These are phyloP conservation scores for Microthlaspi erraticum DNA, from an alignment of 345 rosid genomes.

Conservation along the genomic window DNA sequence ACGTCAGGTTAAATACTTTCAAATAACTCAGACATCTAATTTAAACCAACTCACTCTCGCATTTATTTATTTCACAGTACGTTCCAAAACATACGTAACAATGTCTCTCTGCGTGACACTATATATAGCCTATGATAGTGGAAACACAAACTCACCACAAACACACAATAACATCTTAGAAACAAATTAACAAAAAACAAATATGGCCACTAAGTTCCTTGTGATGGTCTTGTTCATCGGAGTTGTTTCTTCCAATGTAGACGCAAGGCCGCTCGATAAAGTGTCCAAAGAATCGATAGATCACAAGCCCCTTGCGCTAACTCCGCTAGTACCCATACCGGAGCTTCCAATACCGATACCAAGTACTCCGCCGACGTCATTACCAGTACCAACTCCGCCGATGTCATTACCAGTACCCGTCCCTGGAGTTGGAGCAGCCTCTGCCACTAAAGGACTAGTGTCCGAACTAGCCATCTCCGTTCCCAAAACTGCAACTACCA, in stretches of 20 bases:
- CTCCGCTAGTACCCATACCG: not conserved
- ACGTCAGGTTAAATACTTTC: constrained; percentile 21
- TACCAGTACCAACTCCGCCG: not conserved
- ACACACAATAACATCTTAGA: not conserved
- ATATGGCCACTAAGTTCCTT: constrained; percentile 5
- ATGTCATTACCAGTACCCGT: not conserved
- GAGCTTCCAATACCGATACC: not conserved
- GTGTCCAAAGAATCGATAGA: not conserved
- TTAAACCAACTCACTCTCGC: constrained; percentile 12
- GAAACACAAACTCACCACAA: not conserved
- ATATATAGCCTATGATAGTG: not conserved
- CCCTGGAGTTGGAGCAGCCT: not conserved
- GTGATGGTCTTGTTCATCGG: constrained; percentile 15
- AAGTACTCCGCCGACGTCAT: not conserved
- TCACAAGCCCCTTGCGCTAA: not conserved
- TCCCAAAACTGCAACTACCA: not conserved
- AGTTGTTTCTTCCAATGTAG: constrained; percentile 16
- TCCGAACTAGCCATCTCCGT: not conserved
- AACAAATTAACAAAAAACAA: constrained; percentile 9
- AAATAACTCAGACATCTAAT: not conserved
- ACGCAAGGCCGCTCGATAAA: constrained; percentile 14
- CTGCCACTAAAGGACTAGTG: not conserved
- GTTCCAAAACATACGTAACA: not conserved
- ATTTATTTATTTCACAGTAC: not conserved
- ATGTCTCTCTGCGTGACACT: constrained; percentile 1